Evolutionary conservation across 2,329 filamentous ascomycete species (phyloP).

Genomic region (Neoascochyta sp.): DNA sequence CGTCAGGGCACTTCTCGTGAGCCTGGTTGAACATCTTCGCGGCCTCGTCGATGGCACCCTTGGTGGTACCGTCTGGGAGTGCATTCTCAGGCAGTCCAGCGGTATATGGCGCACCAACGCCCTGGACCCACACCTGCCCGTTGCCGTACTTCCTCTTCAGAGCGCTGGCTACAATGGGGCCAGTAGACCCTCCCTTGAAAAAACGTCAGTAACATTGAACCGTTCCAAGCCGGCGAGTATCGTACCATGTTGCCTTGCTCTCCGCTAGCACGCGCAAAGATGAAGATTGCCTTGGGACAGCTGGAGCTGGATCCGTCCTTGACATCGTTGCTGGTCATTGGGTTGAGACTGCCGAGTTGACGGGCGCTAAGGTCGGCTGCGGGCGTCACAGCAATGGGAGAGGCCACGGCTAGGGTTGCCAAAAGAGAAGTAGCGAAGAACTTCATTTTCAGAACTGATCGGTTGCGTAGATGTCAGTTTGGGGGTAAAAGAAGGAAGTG

Average conservation of each 20-base stretch:
- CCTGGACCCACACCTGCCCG: slow-evolving; percentile 25
- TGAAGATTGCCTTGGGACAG: slow-evolving; percentile 27
- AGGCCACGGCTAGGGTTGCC: slow-evolving; percentile 8
- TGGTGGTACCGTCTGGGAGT: slow-evolving; percentile 29
- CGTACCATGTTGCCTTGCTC: slow-evolving; percentile 29
- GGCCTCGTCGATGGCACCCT: slow-evolving; percentile 33
- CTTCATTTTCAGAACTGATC: too few relatives aligned
- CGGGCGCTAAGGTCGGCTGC: slow-evolving; percentile 7
- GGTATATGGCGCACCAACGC: slow-evolving; percentile 36
- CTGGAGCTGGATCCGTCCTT: slow-evolving; percentile 13
- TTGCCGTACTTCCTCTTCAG: slow-evolving; percentile 23
- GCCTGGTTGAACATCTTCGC: slow-evolving; percentile 36
- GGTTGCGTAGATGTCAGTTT: too few relatives aligned
- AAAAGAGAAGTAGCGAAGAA: slow-evolving; percentile 14
- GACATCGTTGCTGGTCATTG: slow-evolving; percentile 20
- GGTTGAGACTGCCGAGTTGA: slow-evolving; percentile 7
- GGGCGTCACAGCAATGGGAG: slow-evolving; percentile 9
- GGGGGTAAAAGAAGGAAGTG: too few relatives aligned
- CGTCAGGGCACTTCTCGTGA: slow-evolving; percentile 37
- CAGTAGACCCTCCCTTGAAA: slow-evolving; percentile 20
- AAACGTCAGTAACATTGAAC: too few relatives aligned
- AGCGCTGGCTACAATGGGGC: slow-evolving; percentile 17
- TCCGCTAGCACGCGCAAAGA: slow-evolving; percentile 25
- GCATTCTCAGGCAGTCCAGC: slow-evolving; percentile 36
- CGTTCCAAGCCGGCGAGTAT: too few relatives aligned